Evolutionary conservation across 2,329 filamentous ascomycete species (phyloP), one percentile per base, ranked within the genome.

Genomic region (Aquanectria penicillioides): DNA sequence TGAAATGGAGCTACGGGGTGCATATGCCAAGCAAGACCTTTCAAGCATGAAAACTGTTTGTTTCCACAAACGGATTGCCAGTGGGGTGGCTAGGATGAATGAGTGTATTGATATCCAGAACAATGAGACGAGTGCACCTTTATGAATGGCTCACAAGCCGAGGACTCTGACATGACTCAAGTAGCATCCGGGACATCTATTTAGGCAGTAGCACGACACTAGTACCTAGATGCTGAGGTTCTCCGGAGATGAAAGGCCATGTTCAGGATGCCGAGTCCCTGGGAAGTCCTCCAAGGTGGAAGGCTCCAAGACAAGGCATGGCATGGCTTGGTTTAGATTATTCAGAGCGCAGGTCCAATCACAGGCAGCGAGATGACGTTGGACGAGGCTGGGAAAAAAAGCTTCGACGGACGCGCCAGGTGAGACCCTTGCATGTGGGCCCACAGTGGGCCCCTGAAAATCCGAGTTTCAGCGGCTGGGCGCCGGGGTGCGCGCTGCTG

Each of bases 311-410:
- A 54, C 50, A 38, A 26, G 50, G 31, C 40, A n/a, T n/a, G 31
- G 17, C 40, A n/a, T n/a, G 18, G 11, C 38, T 28, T 17, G n/a
- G 20, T 26, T 26, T n/a, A 20, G 43, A 44, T 13, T 33, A 34
- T 38, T 54, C 41, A 28, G 28, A 36, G 40, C 18, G 28, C 40
- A 40, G 15, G 40, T 33, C 54, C 47, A 57, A 57, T 36, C 18
- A 22, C 25, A 34, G 23, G 17, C 20, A 11, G 22, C 20, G 34
- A 15, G 18, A 28, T 41, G 52, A 49, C 29, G 40, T 43, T 43
- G 11, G 12, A 37, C 41, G 58, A 57, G 59, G 58, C 43, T 61
- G 54, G 59, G 48, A 40, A 36, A 20, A 17, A n/a, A 34, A 33
- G 4, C 13, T n/a, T n/a, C 5, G 23, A 26, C 36, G 23, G 53